These are phyloP conservation scores for Calophaca sinica DNA, from an alignment of 306 rosid species.

Conservation along the genomic window DNA sequence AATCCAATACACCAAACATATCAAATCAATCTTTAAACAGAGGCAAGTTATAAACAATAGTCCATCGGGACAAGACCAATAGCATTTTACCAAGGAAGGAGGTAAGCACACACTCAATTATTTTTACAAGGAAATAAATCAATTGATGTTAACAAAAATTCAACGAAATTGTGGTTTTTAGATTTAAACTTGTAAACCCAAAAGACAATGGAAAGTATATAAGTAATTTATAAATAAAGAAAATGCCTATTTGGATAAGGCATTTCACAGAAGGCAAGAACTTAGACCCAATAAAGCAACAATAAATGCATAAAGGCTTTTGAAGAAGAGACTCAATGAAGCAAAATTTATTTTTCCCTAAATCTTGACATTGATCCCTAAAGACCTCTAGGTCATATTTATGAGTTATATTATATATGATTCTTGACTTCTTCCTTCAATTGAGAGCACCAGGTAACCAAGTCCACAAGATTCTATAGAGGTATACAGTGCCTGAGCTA, in stretches of 20 bases:
- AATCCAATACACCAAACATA: conserved; percentile 45
- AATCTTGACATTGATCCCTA: not conserved
- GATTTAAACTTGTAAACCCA: conserved; percentile 31
- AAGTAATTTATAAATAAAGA: not conserved
- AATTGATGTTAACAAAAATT: not conserved
- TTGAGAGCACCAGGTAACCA: conserved; percentile 12
- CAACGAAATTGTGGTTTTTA: not conserved
- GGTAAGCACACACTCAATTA: not conserved
- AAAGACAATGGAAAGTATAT: conserved; percentile 22
- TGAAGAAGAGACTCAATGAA: conserved; percentile 27
- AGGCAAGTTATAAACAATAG: conserved; percentile 37
- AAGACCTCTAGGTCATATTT: not conserved
- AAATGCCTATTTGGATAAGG: conserved; percentile 7
- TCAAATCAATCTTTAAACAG: conserved; percentile 34
- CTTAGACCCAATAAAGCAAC: not conserved
- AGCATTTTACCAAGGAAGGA: conserved; percentile 18
- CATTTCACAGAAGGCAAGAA: conserved; percentile 9
- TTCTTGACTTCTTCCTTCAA: not conserved
- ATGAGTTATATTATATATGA: conserved; percentile 1
- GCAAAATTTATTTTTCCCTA: conserved; percentile 24
- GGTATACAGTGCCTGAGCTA: not conserved
- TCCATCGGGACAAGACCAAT: conserved; percentile 13
- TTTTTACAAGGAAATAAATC: not conserved
- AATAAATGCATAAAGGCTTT: conserved; percentile 17
- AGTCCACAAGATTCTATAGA: conserved; percentile 16